phyloP scores from a whole-genome alignment of 192 early-diverging fungal genomes.

The Podila epicladia region DNA sequence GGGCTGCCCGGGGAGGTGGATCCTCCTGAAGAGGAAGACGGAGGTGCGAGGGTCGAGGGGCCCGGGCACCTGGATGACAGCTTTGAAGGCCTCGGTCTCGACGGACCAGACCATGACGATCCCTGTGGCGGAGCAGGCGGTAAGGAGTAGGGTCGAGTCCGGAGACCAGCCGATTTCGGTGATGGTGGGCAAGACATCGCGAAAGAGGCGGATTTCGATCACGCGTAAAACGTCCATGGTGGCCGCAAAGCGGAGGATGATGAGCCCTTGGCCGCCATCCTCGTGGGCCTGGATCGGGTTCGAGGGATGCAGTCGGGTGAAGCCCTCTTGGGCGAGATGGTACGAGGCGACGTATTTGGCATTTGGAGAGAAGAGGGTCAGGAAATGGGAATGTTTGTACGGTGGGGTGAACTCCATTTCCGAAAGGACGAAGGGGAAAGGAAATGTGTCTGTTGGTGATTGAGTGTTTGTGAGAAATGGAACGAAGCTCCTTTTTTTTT shows the following conservation, averaged over 20 bases:
- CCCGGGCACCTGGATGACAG: conserved; percentile 33
- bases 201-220: conserved; percentile 65
- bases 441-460: neutral
- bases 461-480: neutral
- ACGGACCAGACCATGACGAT: conserved; percentile 67
- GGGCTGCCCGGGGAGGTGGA: neutral
- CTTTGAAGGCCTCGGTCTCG: conserved; percentile 54
- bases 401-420: conserved; percentile 73
- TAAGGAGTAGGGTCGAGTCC: conserved; percentile 68
- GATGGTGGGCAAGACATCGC: conserved; percentile 30
- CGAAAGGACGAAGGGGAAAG: neutral
- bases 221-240: conserved; percentile 70
- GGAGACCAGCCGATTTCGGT: conserved; percentile 71
- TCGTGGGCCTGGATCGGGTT: conserved; percentile 37
- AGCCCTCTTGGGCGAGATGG: conserved; percentile 47
- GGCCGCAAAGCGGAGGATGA: conserved; percentile 75
- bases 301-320: conserved; percentile 37
- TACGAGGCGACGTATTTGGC: conserved; percentile 74
- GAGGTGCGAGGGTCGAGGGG: neutral
- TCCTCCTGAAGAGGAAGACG: neutral
- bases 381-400: conserved; percentile 68
- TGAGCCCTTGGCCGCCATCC: conserved; percentile 60
- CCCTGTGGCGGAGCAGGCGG: conserved; percentile 56
- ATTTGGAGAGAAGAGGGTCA: conserved; percentile 70
- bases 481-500: too few relatives aligned